Percentiles rank a stretch among this genome's conserved stretches.
These are phyloP conservation scores for Atkinsonella texensis DNA, from an alignment of 2,329 filamentous ascomycete species.

Conservation along the genomic window DNA sequence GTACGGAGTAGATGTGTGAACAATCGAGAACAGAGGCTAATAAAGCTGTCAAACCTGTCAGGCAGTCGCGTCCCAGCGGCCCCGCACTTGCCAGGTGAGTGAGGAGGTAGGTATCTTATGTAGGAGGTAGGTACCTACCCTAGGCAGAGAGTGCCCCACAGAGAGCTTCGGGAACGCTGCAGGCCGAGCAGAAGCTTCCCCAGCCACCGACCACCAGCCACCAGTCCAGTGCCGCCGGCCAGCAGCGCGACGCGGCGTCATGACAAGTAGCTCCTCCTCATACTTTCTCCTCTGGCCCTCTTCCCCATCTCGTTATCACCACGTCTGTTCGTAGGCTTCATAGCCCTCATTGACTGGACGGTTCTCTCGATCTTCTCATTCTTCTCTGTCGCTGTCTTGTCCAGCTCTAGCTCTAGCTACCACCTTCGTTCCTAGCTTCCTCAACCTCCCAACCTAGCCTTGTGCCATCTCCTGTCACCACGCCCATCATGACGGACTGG, in stretches of 20 bases:
- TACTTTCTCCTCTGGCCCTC: not conserved
- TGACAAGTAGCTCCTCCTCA: too few species aligned
- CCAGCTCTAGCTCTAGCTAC: not conserved
- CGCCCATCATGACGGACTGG: slow-evolving; percentile 18
- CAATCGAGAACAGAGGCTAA: too few species aligned
- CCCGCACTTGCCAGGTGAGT: too few species aligned
- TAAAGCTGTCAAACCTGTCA: too few species aligned
- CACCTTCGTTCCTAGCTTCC: not conserved
- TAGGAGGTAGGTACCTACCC: too few species aligned
- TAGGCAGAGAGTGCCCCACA: too few species aligned
- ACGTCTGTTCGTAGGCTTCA: not conserved
- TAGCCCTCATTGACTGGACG: not conserved
- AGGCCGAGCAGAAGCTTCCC: not conserved
- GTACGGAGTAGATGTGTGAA: too few species aligned
- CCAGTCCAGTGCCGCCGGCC: too few species aligned
- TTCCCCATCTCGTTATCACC: not conserved
- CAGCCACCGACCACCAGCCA: too few species aligned
- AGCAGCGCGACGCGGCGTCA: too few species aligned
- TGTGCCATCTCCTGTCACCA: not conserved
- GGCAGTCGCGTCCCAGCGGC: too few species aligned
- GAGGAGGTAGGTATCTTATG: too few species aligned
- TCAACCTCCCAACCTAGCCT: not conserved
- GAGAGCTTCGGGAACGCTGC: not conserved
- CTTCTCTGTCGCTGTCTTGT: not conserved
- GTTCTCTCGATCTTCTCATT: not conserved